Conservation (phyloP, 176 grass and related monocot genomes). For the Carex littledalei region DNA sequence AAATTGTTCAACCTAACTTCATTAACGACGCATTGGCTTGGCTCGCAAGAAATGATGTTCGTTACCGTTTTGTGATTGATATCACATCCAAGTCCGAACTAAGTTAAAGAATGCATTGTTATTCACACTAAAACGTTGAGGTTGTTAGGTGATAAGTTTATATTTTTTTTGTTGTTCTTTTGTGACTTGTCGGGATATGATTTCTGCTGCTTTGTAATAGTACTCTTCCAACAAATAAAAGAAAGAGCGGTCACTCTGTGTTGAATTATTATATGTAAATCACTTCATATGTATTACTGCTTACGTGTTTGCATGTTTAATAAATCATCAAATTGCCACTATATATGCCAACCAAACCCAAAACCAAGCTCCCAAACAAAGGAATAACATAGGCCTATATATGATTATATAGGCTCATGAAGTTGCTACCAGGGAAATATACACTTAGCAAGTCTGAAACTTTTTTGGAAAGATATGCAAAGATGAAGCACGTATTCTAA, state of each 20-base stretch:
- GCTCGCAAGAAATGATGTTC: slow-evolving; percentile 69
- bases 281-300: background rate
- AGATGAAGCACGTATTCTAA: too few species aligned
- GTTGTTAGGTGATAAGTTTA: background rate
- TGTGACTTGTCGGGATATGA: background rate
- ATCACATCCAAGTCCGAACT: slow-evolving; percentile 30
- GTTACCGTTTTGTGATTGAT: slow-evolving; percentile 73
- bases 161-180: background rate
- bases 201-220: background rate
- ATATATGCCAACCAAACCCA: background rate
- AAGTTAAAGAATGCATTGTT: background rate
- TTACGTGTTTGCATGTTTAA: background rate
- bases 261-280: background rate
- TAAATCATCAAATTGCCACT: background rate
- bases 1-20: slow-evolving; percentile 41
- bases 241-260: background rate
- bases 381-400: background rate
- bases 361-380: background rate
- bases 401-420: background rate
- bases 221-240: background rate
- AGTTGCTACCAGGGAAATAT: background rate
- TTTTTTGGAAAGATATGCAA: too few species aligned
- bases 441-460: background rate
- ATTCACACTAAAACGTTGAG: background rate
- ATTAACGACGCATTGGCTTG: slow-evolving; percentile 56